These are phyloP conservation scores for Arabidopsis lyrata DNA, from an alignment of 441 rosid genomes.

Conservation along the genomic window DNA sequence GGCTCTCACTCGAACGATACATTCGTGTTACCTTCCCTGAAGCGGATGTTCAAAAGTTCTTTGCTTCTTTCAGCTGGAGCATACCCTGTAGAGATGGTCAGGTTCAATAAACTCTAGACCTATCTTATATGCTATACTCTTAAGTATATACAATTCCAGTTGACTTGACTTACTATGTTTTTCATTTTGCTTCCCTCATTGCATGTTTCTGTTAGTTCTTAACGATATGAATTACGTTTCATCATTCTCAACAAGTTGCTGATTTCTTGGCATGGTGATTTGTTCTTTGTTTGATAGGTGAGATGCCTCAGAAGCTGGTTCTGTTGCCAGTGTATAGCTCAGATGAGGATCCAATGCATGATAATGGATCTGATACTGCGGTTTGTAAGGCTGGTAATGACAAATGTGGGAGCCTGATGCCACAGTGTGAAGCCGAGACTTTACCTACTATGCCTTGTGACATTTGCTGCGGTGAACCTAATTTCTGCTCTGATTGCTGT, in stretches of 20 bases:
- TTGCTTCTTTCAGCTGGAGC: constrained; percentile 82
- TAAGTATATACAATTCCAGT: not conserved
- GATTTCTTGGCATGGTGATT: constrained; percentile 10
- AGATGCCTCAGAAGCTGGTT: constrained; percentile 36
- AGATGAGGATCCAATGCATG: constrained; percentile 53
- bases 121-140: not conserved
- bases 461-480: constrained; percentile 80
- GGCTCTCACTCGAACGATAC: constrained; percentile 61
- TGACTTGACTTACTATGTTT: not conserved
- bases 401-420: constrained; percentile 59
- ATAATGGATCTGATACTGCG: constrained; percentile 47
- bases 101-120: constrained; percentile 27
- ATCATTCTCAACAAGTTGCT: not conserved
- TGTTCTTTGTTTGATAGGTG: constrained; percentile 42
- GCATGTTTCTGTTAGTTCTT: constrained; percentile 4
- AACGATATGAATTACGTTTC: constrained; percentile 12
- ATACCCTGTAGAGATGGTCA: constrained; percentile 50
- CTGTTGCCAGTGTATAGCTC: constrained; percentile 39
- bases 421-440: constrained; percentile 42
- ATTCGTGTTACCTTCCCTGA: constrained; percentile 54
- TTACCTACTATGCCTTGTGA: constrained; percentile 67
- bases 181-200: not conserved
- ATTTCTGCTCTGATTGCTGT: constrained; percentile 80
- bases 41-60: constrained; percentile 68
- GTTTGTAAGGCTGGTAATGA: constrained; percentile 82